Evolutionary conservation across 2,329 filamentous ascomycete genomes (phyloP), one percentile per base, ranked within the genome.

Genomic region (Stagonosporopsis cucurbitacearum): DNA sequence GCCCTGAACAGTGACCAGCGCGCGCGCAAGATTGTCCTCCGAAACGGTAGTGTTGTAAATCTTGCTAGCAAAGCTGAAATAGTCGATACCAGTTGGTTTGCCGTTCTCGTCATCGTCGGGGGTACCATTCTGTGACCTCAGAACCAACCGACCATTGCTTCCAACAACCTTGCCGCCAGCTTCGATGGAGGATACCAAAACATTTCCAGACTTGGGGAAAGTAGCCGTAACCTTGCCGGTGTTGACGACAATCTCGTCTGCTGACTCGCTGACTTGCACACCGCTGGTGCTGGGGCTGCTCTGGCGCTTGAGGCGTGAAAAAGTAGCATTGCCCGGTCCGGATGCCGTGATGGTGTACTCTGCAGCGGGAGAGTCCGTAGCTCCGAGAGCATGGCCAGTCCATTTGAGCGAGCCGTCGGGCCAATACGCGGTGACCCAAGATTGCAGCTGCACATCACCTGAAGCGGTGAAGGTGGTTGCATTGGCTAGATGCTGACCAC

Each of bases 401-500:
- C 85, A 87, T 64, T 86, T 87, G 49, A 86, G 76, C 0, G 84
- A 85, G 23, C 81, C 82, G 69, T 87, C 85, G 1, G 80, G 78
- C 85, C 84, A 87, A 66, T 83, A 84, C 0, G 80, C 83, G 0
- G 81, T 86, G 3, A 79, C 74, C 84, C 84, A 86, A 0, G 84
- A 83, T 57, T 86, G 80, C 6, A 84, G 67, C 13, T 67, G 56
- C 7, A 48, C 59, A 20, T 65, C 70, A 2, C 70, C 68, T 1
- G 65, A 75, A 45, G 62, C 58, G 30, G 53, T 68, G 59, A 67
- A 78, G 26, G 58, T 70, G 17, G 77, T 78, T 43, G 62, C 60
- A 35, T 75, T 72, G 13, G 74, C 69, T 40, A 67, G 66, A 23
- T 77, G 70, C 47, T 74, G 72, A 15, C 75, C 77, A 4, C 66